These are phyloP conservation scores for Rhazya stricta DNA, from an alignment of 257 asterid species.

Conservation along the genomic window DNA sequence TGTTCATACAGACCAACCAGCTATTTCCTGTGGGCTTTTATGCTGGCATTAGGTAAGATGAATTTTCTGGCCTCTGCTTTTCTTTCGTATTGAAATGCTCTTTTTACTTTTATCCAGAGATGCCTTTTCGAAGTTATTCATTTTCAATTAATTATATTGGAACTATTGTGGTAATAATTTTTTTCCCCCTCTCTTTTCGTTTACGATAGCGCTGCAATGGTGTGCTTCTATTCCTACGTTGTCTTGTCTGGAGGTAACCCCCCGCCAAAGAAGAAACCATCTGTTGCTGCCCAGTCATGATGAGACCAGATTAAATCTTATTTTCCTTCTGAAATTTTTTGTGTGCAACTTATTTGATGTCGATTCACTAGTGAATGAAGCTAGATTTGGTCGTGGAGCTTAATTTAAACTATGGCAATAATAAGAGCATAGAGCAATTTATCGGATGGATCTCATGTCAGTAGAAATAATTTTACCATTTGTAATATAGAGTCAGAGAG, in stretches of 20 bases:
- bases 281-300: slow-evolving; percentile 21
- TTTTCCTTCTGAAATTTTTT: not conserved
- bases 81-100: not conserved
- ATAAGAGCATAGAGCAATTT: not conserved
- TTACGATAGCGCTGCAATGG: slow-evolving; percentile 72
- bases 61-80: not conserved
- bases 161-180: slow-evolving; percentile 1
- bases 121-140: not conserved
- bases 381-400: not conserved
- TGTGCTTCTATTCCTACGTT: slow-evolving; percentile 77
- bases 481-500: not conserved
- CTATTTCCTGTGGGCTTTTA: slow-evolving; percentile 63
- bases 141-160: not conserved
- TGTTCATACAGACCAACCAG: slow-evolving; percentile 41
- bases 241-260: slow-evolving; percentile 57
- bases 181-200: slow-evolving; percentile 7
- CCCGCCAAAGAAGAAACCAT: slow-evolving; percentile 39
- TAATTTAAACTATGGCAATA: not conserved
- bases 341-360: not conserved
- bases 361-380: not conserved
- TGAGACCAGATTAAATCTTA: not conserved
- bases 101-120: not conserved
- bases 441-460: not conserved
- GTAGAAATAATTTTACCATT: no score
- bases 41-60: slow-evolving; percentile 57